Conservation (phyloP, 2,329 filamentous ascomycete species). For the Fonsecaea pedrosoi region DNA sequence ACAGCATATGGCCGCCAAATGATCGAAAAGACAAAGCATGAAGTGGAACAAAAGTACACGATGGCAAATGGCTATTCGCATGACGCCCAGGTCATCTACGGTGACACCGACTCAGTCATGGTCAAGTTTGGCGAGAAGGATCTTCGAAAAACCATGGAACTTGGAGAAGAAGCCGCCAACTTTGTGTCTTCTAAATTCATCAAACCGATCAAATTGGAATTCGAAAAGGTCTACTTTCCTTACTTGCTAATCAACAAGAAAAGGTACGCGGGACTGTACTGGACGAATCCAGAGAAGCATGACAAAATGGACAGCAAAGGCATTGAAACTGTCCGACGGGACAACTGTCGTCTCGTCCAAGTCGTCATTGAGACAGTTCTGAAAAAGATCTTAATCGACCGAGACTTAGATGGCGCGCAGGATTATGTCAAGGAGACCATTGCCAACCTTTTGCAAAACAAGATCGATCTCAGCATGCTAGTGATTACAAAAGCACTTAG, state of each 20-base stretch:
- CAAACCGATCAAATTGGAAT: conserved; percentile 98
- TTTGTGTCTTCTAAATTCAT: conserved; percentile 91
- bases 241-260: conserved; percentile 99
- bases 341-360: conserved; percentile 94
- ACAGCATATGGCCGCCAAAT: conserved; percentile 97
- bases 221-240: conserved; percentile 98
- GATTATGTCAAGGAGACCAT: conserved; percentile 97
- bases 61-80: conserved; percentile 94
- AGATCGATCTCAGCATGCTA: conserved; percentile 97
- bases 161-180: conserved; percentile 89
- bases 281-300: conserved; percentile 91
- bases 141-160: conserved; percentile 85
- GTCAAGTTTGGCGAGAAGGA: conserved; percentile 95
- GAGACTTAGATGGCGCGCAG: conserved; percentile 87
- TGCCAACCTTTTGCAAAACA: conserved; percentile 93
- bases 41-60: conserved; percentile 87
- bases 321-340: conserved; percentile 95
- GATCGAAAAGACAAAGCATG: conserved; percentile 98
- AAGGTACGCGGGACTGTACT: conserved; percentile 96
- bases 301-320: conserved; percentile 99
- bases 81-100: conserved; percentile 96
- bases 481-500: conserved; percentile 98
- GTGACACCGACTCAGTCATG: conserved; percentile 99
- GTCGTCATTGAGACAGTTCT: conserved; percentile 97
- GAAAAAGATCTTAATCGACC: conserved; percentile 93